Evolutionary conservation across 345 rosid species (phyloP).

Genomic region (Salix caprea): DNA sequence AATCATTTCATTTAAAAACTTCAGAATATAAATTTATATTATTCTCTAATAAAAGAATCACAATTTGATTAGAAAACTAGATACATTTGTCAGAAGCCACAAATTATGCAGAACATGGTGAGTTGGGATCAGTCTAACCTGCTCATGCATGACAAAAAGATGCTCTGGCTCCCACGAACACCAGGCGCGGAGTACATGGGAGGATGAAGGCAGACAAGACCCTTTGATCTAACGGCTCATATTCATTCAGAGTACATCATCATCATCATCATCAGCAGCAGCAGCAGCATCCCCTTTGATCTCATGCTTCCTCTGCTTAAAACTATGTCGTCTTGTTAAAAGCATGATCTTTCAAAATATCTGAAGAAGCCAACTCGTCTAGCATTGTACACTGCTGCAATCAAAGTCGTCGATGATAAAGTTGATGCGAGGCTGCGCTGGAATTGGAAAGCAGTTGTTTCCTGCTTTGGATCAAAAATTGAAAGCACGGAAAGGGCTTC

Average conservation of each 20-base stretch:
- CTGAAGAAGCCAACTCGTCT: no score
- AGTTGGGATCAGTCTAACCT: constrained; percentile 41
- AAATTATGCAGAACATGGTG: not conserved
- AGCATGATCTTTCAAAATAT: constrained; percentile 4
- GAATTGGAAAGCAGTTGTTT: no score
- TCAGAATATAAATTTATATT: no score
- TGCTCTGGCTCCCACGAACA: constrained; percentile 70
- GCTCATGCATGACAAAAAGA: constrained; percentile 85
- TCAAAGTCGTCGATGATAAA: no score
- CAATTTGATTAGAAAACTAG: not conserved
- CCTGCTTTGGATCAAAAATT: no score
- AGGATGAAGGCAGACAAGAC: constrained; percentile 42
- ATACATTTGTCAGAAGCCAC: not conserved
- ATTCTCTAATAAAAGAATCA: no score
- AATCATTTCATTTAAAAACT: rapidly evolving
- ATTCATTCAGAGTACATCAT: constrained; percentile 6
- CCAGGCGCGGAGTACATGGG: constrained; percentile 66
- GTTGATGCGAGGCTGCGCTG: no score
- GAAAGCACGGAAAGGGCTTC: no score
- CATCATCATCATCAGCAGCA: constrained; percentile 4
- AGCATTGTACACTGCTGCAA: no score
- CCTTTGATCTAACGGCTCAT: constrained; percentile 30
- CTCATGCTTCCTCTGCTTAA: constrained; percentile 51
- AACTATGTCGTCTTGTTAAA: constrained; percentile 39
- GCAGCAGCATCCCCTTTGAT: constrained; percentile 24